These are phyloP conservation scores for Boletus rex-veris DNA, from an alignment of 768 basidiomycete genomes.

Conservation along the genomic window DNA sequence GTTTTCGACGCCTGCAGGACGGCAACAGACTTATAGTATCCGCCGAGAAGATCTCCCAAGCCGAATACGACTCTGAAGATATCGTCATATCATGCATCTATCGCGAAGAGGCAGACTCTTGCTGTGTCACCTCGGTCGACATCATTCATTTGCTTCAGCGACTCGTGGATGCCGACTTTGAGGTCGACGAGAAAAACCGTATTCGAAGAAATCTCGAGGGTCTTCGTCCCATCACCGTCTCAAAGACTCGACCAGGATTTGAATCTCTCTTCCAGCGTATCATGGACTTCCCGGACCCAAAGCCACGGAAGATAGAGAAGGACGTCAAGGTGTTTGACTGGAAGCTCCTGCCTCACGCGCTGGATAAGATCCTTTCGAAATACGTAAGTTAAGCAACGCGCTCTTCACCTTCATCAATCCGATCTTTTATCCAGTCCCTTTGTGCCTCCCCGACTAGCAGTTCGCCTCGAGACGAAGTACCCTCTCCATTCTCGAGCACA, in stretches of 20 bases:
- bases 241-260: constrained; percentile 76
- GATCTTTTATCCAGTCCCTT: constrained; percentile 38
- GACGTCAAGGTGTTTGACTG: constrained; percentile 88
- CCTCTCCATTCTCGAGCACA: constrained; percentile 32
- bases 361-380: constrained; percentile 81
- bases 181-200: constrained; percentile 95
- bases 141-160: constrained; percentile 90
- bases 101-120: constrained; percentile 69
- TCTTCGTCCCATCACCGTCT: constrained; percentile 84
- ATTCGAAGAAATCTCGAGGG: constrained; percentile 94
- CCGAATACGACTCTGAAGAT: constrained; percentile 69
- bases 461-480: constrained; percentile 14
- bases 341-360: constrained; percentile 62
- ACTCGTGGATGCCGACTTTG: constrained; percentile 68
- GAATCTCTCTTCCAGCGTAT: constrained; percentile 92
- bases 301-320: constrained; percentile 96
- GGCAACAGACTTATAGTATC: constrained; percentile 74
- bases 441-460: constrained; percentile 39
- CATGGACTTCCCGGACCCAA: constrained; percentile 94
- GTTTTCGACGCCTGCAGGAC: constrained; percentile 76
- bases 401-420: not conserved
- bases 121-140: constrained; percentile 93
- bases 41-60: constrained; percentile 70
- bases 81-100: constrained; percentile 95
- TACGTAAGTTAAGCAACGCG: constrained; percentile 50